Evolutionary conservation across 768 basidiomycete genomes (phyloP).

Genomic region (Asterophora lycoperdoides): DNA sequence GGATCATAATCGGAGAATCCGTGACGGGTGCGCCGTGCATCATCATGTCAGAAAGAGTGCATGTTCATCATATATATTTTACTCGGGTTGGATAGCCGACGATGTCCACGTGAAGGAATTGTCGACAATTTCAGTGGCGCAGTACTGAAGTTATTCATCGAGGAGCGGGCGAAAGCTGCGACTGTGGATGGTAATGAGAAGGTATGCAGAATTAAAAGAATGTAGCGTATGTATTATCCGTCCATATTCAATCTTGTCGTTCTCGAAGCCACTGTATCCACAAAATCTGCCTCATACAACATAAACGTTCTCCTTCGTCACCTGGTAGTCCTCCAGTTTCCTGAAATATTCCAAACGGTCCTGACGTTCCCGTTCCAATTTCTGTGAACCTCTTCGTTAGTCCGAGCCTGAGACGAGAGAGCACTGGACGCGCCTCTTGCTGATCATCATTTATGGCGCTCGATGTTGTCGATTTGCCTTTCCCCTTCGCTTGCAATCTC

Average conservation of each 20-base stretch:
- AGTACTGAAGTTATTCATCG: slow-evolving; percentile 24
- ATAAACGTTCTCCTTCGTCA: slow-evolving; percentile 57
- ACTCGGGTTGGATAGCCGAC: slow-evolving; percentile 19
- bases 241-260: background rate
- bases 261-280: background rate
- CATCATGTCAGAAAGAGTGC: slow-evolving; percentile 24
- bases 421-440: slow-evolving; percentile 14
- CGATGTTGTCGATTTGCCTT: background rate
- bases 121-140: slow-evolving; percentile 26
- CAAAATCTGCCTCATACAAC: slow-evolving; percentile 37
- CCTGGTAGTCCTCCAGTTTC: slow-evolving; percentile 45
- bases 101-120: slow-evolving; percentile 30
- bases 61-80: slow-evolving; percentile 24
- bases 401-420: background rate
- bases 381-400: slow-evolving; percentile 22
- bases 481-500: slow-evolving; percentile 2
- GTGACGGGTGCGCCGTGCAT: slow-evolving; percentile 22
- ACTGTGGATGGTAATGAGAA: background rate
- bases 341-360: slow-evolving; percentile 52
- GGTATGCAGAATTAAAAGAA: background rate
- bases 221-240: background rate
- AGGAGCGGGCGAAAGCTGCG: slow-evolving; percentile 23
- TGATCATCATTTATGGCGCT: slow-evolving; percentile 10
- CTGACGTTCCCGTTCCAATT: slow-evolving; percentile 42
- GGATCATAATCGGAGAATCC: slow-evolving; percentile 22